These are phyloP conservation scores for Pisolithus sp. DNA, from an alignment of 768 basidiomycete genomes.

Conservation along the genomic window DNA sequence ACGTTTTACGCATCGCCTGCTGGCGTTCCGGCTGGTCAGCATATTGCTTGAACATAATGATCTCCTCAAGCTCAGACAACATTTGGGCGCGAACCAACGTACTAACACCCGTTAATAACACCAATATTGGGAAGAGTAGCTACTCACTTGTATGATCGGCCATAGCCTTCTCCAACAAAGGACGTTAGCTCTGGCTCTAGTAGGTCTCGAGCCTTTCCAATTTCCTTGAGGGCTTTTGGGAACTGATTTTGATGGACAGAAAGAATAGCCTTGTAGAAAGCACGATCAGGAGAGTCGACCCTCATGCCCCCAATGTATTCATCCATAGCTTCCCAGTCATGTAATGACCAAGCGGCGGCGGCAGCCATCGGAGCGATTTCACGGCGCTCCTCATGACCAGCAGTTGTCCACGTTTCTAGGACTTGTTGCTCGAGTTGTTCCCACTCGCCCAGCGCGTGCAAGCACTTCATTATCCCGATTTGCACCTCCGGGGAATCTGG, in stretches of 20 bases:
- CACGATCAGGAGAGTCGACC: slow-evolving; percentile 84
- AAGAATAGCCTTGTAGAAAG: slow-evolving; percentile 94
- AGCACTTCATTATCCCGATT: slow-evolving; percentile 89
- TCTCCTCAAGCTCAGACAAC: slow-evolving; percentile 96
- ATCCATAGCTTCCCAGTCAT: slow-evolving; percentile 98
- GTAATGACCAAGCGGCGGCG: slow-evolving; percentile 93
- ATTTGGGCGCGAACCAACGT: slow-evolving; percentile 97
- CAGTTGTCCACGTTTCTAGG: slow-evolving; percentile 80
- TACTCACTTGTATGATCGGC: slow-evolving; percentile 89
- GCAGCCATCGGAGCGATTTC: slow-evolving; percentile 97
- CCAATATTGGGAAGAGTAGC: slow-evolving; percentile 1
- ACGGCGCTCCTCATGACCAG: slow-evolving; percentile 74
- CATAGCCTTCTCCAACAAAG: slow-evolving; percentile 92
- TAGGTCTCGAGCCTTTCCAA: slow-evolving; percentile 87
- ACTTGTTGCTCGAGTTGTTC: slow-evolving; percentile 82
- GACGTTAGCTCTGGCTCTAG: slow-evolving; percentile 88
- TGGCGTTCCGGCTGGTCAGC: slow-evolving; percentile 94
- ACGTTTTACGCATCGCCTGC: slow-evolving; percentile 83
- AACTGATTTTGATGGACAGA: slow-evolving; percentile 97
- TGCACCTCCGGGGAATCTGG: slow-evolving; percentile 71
- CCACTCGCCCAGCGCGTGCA: slow-evolving; percentile 98
- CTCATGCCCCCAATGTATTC: slow-evolving; percentile 94
- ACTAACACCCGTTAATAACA: slow-evolving; percentile 35
- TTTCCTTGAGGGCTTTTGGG: slow-evolving; percentile 81
- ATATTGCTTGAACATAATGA: slow-evolving; percentile 91